These are phyloP conservation scores for Pachysolen tannophilus DNA, from an alignment of 805 yeast genomes.

Conservation along the genomic window DNA sequence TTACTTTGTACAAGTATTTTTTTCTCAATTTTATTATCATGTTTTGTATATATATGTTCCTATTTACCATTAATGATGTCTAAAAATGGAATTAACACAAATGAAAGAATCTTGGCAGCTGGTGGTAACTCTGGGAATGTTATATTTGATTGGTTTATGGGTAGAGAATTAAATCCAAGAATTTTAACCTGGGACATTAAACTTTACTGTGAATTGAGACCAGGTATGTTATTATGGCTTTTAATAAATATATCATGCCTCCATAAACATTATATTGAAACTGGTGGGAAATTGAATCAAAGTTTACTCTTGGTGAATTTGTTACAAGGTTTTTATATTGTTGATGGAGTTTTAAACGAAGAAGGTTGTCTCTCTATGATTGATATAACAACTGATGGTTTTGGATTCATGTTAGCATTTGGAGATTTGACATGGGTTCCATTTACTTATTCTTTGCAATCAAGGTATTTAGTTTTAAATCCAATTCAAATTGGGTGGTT, in stretches of 20 bases:
- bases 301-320: conserved; percentile 62
- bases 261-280: conserved; percentile 64
- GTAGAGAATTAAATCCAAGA: conserved; percentile 92
- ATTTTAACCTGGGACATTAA: conserved; percentile 82
- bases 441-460: conserved; percentile 80
- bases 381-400: conserved; percentile 94
- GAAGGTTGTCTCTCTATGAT: conserved; percentile 89
- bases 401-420: conserved; percentile 92
- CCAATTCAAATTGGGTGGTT: conserved; percentile 44
- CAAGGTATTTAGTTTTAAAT: conserved; percentile 68
- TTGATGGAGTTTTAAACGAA: conserved; percentile 91
- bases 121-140: conserved; percentile 80
- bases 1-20: conserved; percentile 55
- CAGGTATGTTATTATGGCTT: conserved; percentile 86
- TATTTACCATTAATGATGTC: conserved; percentile 46
- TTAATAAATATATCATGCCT: conserved; percentile 69
- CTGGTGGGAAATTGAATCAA: conserved; percentile 52
- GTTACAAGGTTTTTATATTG: conserved; percentile 73
- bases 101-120: conserved; percentile 66
- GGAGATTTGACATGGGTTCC: conserved; percentile 94
- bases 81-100: conserved; percentile 43
- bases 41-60: conserved; percentile 58
- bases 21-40: conserved; percentile 57
- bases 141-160: conserved; percentile 93
- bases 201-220: conserved; percentile 87